Evolutionary conservation across 1,139 yeast genomes (phyloP).

Genomic region (Pichia sp.): DNA sequence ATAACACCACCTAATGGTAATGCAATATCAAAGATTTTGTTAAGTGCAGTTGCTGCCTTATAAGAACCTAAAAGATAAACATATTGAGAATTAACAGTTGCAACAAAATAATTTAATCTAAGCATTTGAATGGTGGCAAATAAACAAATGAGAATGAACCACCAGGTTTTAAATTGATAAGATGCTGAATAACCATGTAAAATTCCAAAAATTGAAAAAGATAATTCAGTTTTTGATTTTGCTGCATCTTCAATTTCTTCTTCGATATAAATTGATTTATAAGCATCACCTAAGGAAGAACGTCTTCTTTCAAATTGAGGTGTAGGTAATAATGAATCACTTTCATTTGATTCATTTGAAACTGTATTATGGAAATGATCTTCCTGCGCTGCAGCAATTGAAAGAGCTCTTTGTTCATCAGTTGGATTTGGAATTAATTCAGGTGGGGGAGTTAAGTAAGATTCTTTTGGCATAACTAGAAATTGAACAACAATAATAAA

Average conservation of each 20-base stretch:
- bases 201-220: constrained; percentile 55
- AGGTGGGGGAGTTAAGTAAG: constrained; percentile 35
- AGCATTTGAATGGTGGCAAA: constrained; percentile 61
- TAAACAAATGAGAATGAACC: constrained; percentile 49
- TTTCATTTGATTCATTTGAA: constrained; percentile 5
- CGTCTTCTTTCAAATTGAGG: constrained; percentile 20
- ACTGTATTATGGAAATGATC: constrained; percentile 13
- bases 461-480: constrained; percentile 45
- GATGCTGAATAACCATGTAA: constrained; percentile 45
- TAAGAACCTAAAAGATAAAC: constrained; percentile 40
- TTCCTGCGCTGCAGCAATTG: constrained; percentile 24
- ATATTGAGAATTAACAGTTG: constrained; percentile 53
- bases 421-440: constrained; percentile 29
- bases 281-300: constrained; percentile 32
- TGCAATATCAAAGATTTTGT: constrained; percentile 53
- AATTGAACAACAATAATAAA: constrained; percentile 47
- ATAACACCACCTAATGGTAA: constrained; percentile 55
- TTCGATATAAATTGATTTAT: constrained; percentile 30
- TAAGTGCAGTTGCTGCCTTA: constrained; percentile 39
- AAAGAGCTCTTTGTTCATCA: constrained; percentile 22
- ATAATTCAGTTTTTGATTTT: constrained; percentile 20
- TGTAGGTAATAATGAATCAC: constrained; percentile 5
- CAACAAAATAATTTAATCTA: constrained; percentile 56
- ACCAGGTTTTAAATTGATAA: constrained; percentile 46
- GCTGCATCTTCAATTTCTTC: constrained; percentile 27